Percentiles rank a stretch among this genome's conserved stretches.
These are phyloP conservation scores for Chloris gayana DNA, from an alignment of 176 grass and related monocot species.

Conservation along the genomic window DNA sequence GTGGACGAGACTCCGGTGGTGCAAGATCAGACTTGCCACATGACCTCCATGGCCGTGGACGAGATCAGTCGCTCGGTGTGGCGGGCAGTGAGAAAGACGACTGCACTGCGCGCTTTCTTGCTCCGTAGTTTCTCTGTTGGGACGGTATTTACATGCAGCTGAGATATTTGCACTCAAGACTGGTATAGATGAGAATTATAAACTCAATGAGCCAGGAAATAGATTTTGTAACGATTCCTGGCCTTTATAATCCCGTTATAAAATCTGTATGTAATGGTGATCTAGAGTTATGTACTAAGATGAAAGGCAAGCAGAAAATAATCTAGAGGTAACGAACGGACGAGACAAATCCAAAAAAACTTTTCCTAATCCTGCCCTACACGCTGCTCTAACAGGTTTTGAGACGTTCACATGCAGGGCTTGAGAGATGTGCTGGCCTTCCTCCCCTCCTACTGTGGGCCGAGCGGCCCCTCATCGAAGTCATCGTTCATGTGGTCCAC, in stretches of 20 bases:
- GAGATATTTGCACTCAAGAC: background rate
- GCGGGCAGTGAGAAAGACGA: no score
- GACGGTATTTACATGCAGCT: background rate
- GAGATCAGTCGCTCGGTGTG: no score
- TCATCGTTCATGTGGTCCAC: constrained; percentile 78
- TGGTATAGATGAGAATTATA: background rate
- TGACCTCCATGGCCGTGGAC: no score
- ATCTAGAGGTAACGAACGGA: constrained; percentile 6
- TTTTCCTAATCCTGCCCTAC: constrained; percentile 35
- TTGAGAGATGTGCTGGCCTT: constrained; percentile 21
- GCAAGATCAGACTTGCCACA: no score
- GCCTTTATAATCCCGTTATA: constrained; percentile 40
- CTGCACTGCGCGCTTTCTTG: no score
- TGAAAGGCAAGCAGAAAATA: constrained; percentile 17
- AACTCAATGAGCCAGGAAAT: background rate
- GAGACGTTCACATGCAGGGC: constrained; percentile 25
- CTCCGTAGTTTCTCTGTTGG: no score
- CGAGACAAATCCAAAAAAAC: constrained; percentile 42
- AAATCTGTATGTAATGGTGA: constrained; percentile 23
- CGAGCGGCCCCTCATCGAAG: constrained; percentile 50
- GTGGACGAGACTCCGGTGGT: no score
- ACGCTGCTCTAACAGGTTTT: background rate
- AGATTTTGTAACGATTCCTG: constrained; percentile 22
- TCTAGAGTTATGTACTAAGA: constrained; percentile 52
- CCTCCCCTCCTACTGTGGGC: background rate